These are phyloP conservation scores for Auricularia sp. DNA, from an alignment of 768 basidiomycete species.

Conservation along the genomic window DNA sequence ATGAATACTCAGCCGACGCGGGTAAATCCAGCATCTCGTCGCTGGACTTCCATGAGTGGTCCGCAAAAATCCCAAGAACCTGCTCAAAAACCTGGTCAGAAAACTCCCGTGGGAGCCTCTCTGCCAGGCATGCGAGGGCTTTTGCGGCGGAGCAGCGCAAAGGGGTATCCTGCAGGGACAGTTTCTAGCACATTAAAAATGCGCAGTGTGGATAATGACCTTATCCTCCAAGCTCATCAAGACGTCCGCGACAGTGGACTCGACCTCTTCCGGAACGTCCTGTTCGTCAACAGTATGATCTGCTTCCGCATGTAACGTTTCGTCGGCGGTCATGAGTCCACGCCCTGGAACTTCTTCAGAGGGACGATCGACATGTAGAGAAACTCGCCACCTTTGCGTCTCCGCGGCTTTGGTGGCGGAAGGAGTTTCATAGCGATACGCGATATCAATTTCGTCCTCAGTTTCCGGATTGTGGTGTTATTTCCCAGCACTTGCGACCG, in stretches of 20 bases:
- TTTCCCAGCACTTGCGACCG: constrained; percentile 32
- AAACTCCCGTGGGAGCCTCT: constrained; percentile 68
- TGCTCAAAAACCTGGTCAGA: constrained; percentile 75
- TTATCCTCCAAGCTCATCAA: constrained; percentile 72
- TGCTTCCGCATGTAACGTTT: constrained; percentile 3
- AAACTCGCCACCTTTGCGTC: constrained; percentile 28
- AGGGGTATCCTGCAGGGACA: constrained; percentile 64
- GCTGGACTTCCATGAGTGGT: constrained; percentile 58
- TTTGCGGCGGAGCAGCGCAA: constrained; percentile 95
- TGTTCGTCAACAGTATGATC: constrained; percentile 27
- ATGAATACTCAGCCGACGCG: constrained; percentile 72
- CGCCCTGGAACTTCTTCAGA: constrained; percentile 14
- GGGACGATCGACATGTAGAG: background rate
- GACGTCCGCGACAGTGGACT: constrained; percentile 60
- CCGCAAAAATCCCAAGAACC: constrained; percentile 62
- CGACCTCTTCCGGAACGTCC: constrained; percentile 70
- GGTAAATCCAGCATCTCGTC: constrained; percentile 56
- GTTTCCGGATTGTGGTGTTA: constrained; percentile 65
- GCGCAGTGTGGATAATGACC: constrained; percentile 31
- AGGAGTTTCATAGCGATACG: constrained; percentile 55
- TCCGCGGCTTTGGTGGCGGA: constrained; percentile 34
- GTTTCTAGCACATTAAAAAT: no score
- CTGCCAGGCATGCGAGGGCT: constrained; percentile 75
- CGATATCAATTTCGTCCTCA: constrained; percentile 55
- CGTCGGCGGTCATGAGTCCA: constrained; percentile 12